These are phyloP conservation scores for Malbranchea zuffiana DNA, from an alignment of 2,329 filamentous ascomycete species.

Conservation along the genomic window DNA sequence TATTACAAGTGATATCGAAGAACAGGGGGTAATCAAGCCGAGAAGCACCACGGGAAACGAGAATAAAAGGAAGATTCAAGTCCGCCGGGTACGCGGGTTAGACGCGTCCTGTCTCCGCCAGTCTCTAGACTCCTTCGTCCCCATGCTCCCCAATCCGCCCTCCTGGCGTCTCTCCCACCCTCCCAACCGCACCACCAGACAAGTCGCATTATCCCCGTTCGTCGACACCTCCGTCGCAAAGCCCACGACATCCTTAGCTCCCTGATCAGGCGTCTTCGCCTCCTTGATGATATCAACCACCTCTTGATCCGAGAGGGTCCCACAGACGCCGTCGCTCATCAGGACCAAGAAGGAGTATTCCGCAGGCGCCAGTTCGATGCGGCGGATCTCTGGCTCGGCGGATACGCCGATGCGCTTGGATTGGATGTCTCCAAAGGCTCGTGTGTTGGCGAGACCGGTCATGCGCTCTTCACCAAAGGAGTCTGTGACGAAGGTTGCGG, in stretches of 20 bases:
- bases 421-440: slow-evolving; percentile 84
- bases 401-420: slow-evolving; percentile 89
- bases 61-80: slow-evolving; percentile 18
- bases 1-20: no score
- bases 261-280: slow-evolving; percentile 79
- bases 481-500: slow-evolving; percentile 79
- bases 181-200: slow-evolving; percentile 51
- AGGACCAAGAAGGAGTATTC: slow-evolving; percentile 85
- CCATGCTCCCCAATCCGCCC: slow-evolving; percentile 76
- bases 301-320: slow-evolving; percentile 80
- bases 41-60: slow-evolving; percentile 1
- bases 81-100: slow-evolving; percentile 64
- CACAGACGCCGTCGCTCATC: slow-evolving; percentile 79
- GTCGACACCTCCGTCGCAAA: slow-evolving; percentile 77
- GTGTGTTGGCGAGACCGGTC: slow-evolving; percentile 82
- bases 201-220: slow-evolving; percentile 54
- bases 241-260: slow-evolving; percentile 62
- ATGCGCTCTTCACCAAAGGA: slow-evolving; percentile 97
- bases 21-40: no score
- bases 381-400: slow-evolving; percentile 79
- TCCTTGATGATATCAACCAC: slow-evolving; percentile 95
- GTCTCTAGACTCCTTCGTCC: slow-evolving; percentile 84
- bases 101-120: slow-evolving; percentile 68
- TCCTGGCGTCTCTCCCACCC: slow-evolving; percentile 57
- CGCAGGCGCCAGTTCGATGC: slow-evolving; percentile 66